Evolutionary conservation across 169 alveolate genomes (phyloP), one percentile per base, ranked within the genome.

Genomic region (Eimeria falciformis): DNA sequence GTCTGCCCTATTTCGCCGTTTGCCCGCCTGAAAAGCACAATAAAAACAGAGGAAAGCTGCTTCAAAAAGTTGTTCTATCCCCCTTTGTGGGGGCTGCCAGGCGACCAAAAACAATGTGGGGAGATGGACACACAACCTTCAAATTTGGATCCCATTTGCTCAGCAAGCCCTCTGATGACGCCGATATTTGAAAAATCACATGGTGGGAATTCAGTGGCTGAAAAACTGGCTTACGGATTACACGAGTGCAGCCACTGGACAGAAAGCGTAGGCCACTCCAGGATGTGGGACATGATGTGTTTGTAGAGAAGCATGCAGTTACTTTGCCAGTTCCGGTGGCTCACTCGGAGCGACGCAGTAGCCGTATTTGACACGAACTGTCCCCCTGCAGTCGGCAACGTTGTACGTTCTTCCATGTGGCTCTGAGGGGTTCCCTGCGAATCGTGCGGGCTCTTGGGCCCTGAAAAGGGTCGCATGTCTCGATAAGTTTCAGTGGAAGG

Each of bases 181-280:
- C 2, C 4, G 40, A 33, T 33, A 33, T 33, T 33, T 33, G 40
- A 2, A 2, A 33, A 33, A 33, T 33, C 40, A 33, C 40, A 33
- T 33, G 40, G 40, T 33, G 40, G 40, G 2, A 33, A 33, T 33
- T 33, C 40, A 33, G 40, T 33, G 40, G 40, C 40, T 33, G 40
- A 33, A 33, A 33, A 33, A 33, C 40, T 58, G 71, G 43, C 94
- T 55, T 83, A 92, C 94, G 91, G 93, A 37, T 69, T 84, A 91
- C 66, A 84, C 55, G 94, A 89, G 33, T 97, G 97, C 33, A 97
- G 95, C 98, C 98, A 97, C 58, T 96, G 97, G 46, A 96, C 96
- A 17, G 99, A 97, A 58, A 98, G 95, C 27, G 99, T 97, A 23
- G 99, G 99, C 99, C 99, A 98, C 53, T 98, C 99, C 50, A 98